Evolutionary conservation across 441 rosid species (phyloP).

Genomic region (Croton setiger): DNA sequence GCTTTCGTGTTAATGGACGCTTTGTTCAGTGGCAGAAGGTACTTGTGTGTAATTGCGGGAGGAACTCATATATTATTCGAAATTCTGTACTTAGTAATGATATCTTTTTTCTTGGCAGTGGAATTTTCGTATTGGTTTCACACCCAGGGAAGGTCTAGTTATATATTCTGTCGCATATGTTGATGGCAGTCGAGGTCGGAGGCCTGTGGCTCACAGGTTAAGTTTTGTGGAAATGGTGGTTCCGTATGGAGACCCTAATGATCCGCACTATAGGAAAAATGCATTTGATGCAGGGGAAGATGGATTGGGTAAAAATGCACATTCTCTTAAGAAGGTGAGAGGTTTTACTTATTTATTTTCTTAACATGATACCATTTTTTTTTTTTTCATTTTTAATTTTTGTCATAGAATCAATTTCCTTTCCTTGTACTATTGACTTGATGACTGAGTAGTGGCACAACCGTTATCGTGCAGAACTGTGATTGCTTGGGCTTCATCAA

Average conservation of each 20-base stretch:
- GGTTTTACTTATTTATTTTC: background rate
- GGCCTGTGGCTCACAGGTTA: slow-evolving; percentile 83
- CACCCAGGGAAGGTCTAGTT: slow-evolving; percentile 79
- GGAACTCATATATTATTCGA: background rate
- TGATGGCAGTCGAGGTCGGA: slow-evolving; percentile 84
- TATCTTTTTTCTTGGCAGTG: slow-evolving; percentile 49
- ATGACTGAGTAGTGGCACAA: background rate
- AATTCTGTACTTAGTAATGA: background rate
- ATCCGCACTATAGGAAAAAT: slow-evolving; percentile 84
- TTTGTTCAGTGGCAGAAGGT: slow-evolving; percentile 97
- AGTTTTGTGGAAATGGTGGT: slow-evolving; percentile 97
- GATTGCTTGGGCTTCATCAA: slow-evolving; percentile 87
- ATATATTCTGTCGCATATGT: slow-evolving; percentile 83
- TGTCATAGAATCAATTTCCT: background rate
- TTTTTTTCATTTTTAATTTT: slow-evolving; percentile 1
- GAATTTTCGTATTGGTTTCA: slow-evolving; percentile 92
- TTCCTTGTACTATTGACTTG: background rate
- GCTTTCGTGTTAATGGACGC: slow-evolving; percentile 80
- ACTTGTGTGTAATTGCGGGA: slow-evolving; percentile 2
- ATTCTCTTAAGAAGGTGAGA: slow-evolving; percentile 77
- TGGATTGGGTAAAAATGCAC: slow-evolving; percentile 89
- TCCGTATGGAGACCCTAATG: slow-evolving; percentile 94
- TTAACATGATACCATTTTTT: background rate
- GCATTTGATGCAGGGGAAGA: slow-evolving; percentile 97
- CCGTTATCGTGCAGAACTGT: slow-evolving; percentile 49